A percentile compares a stretch with the other conserved stretches of the same genome.
Conservation (phyloP, 116 monocot species). For the Dioscorea cayenensis region DNA sequence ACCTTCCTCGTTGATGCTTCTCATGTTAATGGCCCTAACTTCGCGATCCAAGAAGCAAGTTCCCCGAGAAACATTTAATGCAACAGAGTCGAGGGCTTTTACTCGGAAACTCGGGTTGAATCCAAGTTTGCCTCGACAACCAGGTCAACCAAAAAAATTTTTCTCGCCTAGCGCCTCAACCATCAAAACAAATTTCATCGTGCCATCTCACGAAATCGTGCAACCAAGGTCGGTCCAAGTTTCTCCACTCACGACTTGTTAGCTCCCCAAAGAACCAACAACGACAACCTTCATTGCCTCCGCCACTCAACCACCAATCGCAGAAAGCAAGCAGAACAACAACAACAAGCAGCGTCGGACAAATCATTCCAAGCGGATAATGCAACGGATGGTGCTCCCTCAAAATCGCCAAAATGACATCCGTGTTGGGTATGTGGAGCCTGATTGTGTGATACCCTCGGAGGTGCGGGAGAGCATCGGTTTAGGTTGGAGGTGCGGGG, state of each 20-base stretch:
- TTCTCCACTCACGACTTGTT: conserved; percentile 26
- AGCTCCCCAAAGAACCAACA: conserved; percentile 33
- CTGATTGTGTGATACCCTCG: too few species aligned
- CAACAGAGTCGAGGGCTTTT: conserved; percentile 43
- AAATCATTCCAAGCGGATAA: conserved; percentile 44
- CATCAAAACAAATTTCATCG: conserved; percentile 37
- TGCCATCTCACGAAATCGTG: conserved; percentile 34
- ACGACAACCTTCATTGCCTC: conserved; percentile 24
- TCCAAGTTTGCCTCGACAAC: conserved; percentile 32
- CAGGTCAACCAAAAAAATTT: conserved; percentile 44
- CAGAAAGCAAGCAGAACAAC: conserved; percentile 17
- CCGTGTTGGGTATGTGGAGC: too few species aligned
- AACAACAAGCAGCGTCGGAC: conserved; percentile 19
- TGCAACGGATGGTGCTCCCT: conserved; percentile 50
- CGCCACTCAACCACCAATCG: conserved; percentile 25
- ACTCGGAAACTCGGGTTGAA: conserved; percentile 29
- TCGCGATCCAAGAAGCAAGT: conserved; percentile 38
- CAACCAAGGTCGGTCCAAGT: conserved; percentile 36
- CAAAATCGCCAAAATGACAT: conserved; percentile 46
- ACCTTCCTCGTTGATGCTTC: conserved; percentile 40
- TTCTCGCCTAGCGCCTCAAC: conserved; percentile 25
- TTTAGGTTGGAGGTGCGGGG: too few species aligned
- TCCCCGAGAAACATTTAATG: conserved; percentile 43
- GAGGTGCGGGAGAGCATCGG: too few species aligned
- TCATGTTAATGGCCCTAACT: conserved; percentile 34